A percentile compares a stretch with the other conserved stretches of the same genome.
Evolutionary conservation across 345 rosid genomes (phyloP).

Genomic region (Laguncularia racemosa): DNA sequence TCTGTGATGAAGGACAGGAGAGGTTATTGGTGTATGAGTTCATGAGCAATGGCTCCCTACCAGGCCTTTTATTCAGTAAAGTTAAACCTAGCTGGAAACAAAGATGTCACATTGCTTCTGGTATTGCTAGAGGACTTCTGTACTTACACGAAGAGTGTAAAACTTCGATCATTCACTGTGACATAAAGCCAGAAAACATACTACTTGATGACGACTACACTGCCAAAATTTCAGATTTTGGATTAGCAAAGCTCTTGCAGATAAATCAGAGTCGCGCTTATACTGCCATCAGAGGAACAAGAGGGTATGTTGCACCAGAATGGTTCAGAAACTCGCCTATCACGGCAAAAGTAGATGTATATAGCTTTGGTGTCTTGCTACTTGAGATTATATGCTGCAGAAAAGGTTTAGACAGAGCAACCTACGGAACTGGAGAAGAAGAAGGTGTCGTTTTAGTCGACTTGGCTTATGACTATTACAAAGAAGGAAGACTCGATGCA

Average conservation of each 20-base stretch:
- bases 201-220: conserved; percentile 16
- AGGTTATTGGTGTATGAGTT: conserved; percentile 27
- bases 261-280: conserved; percentile 15
- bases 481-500: conserved; percentile 18
- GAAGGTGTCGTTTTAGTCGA: conserved; percentile 33
- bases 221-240: conserved; percentile 27
- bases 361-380: conserved; percentile 25
- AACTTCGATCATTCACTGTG: conserved; percentile 32
- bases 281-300: conserved; percentile 24
- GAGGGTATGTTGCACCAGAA: conserved; percentile 29
- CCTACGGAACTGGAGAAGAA: conserved; percentile 4
- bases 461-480: conserved; percentile 37
- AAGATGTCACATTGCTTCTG: conserved; percentile 23
- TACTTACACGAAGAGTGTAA: conserved; percentile 35
- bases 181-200: conserved; percentile 37
- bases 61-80: conserved; percentile 18
- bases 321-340: conserved; percentile 20
- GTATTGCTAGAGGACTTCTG: conserved; percentile 25
- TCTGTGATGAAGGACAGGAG: conserved; percentile 27
- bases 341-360: conserved; percentile 20
- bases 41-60: conserved; percentile 24
- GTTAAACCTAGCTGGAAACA: conserved; percentile 18
- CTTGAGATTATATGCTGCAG: conserved; percentile 22
- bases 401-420: background rate
- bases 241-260: conserved; percentile 33